Conservation (phyloP, 2,329 filamentous ascomycete species). For the Fusarium ramigenum region DNA sequence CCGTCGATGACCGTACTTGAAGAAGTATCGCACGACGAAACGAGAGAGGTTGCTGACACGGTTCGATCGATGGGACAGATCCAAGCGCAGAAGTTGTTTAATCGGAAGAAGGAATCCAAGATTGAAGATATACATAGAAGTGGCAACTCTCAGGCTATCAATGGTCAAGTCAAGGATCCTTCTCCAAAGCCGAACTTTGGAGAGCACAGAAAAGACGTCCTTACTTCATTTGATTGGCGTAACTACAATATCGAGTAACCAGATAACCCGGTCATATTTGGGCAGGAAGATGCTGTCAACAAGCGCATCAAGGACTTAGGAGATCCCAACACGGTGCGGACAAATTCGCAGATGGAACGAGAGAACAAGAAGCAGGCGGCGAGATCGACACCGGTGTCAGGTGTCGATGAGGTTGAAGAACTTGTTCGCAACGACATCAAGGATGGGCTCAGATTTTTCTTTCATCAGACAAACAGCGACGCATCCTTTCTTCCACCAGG, state of each 20-base stretch:
- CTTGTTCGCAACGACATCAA: not conserved
- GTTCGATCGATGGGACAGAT: not conserved
- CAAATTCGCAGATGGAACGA: not conserved
- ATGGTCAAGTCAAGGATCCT: not conserved
- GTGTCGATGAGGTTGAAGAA: not conserved
- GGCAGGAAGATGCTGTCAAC: not conserved
- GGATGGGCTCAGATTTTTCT: not conserved
- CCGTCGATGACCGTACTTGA: not conserved
- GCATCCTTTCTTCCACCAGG: not conserved
- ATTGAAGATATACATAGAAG: not conserved
- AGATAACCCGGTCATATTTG: not conserved
- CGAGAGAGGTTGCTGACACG: too few species aligned
- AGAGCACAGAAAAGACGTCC: not conserved
- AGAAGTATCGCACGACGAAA: not conserved
- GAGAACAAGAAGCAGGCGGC: not conserved
- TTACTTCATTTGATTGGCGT: not conserved
- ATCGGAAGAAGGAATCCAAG: not conserved
- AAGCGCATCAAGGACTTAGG: not conserved
- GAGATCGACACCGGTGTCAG: accelerated
- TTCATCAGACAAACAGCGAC: not conserved
- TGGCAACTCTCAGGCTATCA: not conserved
- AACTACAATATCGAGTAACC: not conserved
- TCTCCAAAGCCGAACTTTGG: not conserved
- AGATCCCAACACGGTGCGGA: not conserved
- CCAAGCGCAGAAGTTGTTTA: not conserved